Percentiles rank a stretch among this genome's conserved stretches.
phyloP scores from a whole-genome alignment of 495 filamentous ascomycete genomes.

The Neurospora sp. region DNA sequence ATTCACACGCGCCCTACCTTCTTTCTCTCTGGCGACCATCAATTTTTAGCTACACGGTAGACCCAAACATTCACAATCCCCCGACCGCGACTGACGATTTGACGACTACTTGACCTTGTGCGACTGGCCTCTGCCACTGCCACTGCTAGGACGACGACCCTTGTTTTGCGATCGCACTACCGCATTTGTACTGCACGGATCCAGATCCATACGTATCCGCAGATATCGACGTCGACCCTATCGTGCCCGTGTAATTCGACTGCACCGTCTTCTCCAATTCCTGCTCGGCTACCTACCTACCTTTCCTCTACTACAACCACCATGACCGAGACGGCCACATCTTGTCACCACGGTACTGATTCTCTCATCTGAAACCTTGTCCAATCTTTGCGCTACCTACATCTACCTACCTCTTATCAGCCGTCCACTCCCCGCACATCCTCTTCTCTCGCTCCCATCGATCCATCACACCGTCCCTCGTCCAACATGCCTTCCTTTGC shows the following conservation, averaged over 20 bases:
- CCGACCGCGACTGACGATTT: neutral
- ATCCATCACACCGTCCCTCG: neutral
- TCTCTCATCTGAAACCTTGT: conserved; percentile 6
- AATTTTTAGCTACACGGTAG: neutral
- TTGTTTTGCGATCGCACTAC: neutral
- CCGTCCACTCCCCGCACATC: neutral
- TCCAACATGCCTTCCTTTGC: conserved; percentile 9
- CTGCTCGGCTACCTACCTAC: neutral
- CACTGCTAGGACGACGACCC: neutral
- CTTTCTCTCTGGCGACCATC: neutral
- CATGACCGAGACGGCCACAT: conserved; percentile 50
- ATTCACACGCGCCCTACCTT: neutral
- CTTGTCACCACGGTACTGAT: conserved; percentile 52
- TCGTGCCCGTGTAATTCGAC: neutral
- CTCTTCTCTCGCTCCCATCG: neutral
- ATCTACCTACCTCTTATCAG: conserved; percentile 7
- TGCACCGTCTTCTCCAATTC: neutral
- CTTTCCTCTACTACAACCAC: conserved; percentile 41
- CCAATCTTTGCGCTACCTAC: neutral
- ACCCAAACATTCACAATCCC: neutral
- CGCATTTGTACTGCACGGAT: neutral
- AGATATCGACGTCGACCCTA: neutral
- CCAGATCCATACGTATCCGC: neutral
- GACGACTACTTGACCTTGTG: neutral
- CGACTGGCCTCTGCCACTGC: neutral